phyloP scores from a whole-genome alignment of 2,329 filamentous ascomycete species.

The Aspergillus unguis region DNA sequence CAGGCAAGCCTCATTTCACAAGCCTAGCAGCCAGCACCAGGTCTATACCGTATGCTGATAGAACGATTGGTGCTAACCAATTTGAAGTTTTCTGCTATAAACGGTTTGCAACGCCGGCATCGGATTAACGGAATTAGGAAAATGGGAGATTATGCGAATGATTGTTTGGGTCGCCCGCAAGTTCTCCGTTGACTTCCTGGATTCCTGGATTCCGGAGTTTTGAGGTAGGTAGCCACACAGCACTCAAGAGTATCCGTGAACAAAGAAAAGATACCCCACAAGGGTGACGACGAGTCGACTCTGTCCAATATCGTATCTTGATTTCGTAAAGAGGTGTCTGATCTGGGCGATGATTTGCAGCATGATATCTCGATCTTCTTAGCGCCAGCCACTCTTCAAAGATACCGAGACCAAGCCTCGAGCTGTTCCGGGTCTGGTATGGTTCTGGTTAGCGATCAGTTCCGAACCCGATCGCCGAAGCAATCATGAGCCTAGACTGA shows the following conservation, averaged over 20 bases:
- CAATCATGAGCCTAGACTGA: not conserved
- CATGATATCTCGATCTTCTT: conserved; percentile 12
- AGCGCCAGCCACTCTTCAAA: conserved; percentile 8
- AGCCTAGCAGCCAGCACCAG: not conserved
- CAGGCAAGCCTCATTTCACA: not conserved
- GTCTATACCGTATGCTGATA: not conserved
- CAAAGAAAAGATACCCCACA: not conserved
- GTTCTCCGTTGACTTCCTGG: conserved; percentile 2
- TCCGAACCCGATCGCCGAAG: not conserved
- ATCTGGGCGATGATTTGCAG: conserved; percentile 12
- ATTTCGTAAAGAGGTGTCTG: conserved; percentile 7
- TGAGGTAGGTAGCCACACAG: not conserved
- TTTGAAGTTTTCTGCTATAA: not conserved
- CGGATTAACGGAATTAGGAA: not conserved
- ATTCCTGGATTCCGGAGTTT: not conserved
- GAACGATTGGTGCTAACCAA: too few species aligned
- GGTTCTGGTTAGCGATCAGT: conserved; percentile 5
- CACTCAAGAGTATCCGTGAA: conserved; percentile 6
- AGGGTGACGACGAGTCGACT: not conserved
- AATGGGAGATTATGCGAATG: not conserved
- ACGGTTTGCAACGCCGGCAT: not conserved
- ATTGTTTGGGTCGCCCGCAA: not conserved
- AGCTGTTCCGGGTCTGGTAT: conserved; percentile 5
- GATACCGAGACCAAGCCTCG: conserved; percentile 8
- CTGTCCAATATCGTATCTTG: not conserved